These are phyloP conservation scores for Hirsutella rhossiliensis DNA, from an alignment of 2,329 filamentous ascomycete species.

Conservation along the genomic window DNA sequence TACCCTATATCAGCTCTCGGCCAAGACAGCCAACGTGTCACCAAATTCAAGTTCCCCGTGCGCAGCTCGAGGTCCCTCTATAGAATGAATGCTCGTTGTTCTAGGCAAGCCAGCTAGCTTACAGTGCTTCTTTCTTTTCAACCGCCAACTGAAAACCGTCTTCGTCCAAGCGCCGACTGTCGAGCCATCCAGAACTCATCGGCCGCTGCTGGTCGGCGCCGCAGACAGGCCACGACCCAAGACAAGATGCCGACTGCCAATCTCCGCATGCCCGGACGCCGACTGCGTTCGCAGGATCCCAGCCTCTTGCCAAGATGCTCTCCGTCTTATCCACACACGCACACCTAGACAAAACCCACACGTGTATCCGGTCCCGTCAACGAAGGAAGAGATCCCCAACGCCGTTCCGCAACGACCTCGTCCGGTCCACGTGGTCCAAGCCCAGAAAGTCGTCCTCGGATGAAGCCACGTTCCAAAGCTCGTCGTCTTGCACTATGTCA, in stretches of 20 bases:
- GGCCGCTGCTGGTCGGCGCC: too few relatives aligned
- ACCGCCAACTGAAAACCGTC: too few relatives aligned
- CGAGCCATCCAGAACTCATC: too few relatives aligned
- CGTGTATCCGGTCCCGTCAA: conserved; percentile 7
- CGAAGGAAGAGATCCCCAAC: conserved; percentile 50
- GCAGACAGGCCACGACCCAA: not conserved
- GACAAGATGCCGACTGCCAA: not conserved
- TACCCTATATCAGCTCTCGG: too few relatives aligned
- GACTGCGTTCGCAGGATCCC: not conserved
- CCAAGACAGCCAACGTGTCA: too few relatives aligned
- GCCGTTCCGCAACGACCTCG: conserved; percentile 45
- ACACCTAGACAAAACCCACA: not conserved
- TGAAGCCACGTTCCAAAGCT: conserved; percentile 39
- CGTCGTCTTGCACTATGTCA: conserved; percentile 33
- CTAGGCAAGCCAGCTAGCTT: too few relatives aligned
- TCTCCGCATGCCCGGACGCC: conserved; percentile 1
- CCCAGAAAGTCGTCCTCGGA: conserved; percentile 51
- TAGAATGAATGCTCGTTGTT: too few relatives aligned
- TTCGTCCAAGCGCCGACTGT: too few relatives aligned
- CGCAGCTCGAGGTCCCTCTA: too few relatives aligned
- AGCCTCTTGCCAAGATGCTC: not conserved
- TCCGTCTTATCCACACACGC: not conserved
- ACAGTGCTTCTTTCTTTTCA: too few relatives aligned
- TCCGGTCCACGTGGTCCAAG: conserved; percentile 53
- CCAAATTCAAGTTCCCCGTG: too few relatives aligned